Percentiles rank a stretch among this genome's conserved stretches.
phyloP scores from a whole-genome alignment of 1,139 yeast genomes.

The Kodamaea derodonti region DNA sequence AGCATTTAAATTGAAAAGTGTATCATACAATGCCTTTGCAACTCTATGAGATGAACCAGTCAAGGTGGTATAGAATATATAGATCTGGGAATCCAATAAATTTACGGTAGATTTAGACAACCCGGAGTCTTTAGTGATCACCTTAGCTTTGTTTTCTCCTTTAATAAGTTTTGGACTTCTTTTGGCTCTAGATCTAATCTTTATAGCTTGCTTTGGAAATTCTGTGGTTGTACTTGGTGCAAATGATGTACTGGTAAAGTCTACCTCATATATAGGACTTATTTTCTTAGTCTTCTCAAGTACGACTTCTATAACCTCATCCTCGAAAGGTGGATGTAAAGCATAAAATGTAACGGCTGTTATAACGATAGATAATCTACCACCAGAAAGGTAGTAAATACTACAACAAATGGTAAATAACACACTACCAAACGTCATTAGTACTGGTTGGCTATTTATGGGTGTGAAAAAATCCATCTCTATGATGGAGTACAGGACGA shows the following conservation, averaged over 20 bases:
- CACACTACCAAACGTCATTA: conserved; percentile 10
- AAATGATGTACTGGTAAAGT: conserved; percentile 38
- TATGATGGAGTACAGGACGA: background rate
- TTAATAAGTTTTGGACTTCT: conserved; percentile 39
- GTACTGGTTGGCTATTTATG: background rate
- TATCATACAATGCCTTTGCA: conserved; percentile 49
- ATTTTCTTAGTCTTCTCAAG: conserved; percentile 9
- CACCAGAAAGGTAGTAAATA: conserved; percentile 22
- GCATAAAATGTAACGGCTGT: conserved; percentile 13
- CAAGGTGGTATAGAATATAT: conserved; percentile 76
- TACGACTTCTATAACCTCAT: background rate
- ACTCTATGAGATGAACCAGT: conserved; percentile 78
- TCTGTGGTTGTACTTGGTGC: conserved; percentile 22
- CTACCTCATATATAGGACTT: conserved; percentile 42
- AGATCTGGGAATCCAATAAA: conserved; percentile 44
- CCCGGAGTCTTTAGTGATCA: conserved; percentile 15
- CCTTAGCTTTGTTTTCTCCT: conserved; percentile 27
- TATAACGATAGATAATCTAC: conserved; percentile 21
- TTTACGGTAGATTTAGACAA: conserved; percentile 30
- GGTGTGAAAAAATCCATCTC: conserved; percentile 1
- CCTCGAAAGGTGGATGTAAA: conserved; percentile 5
- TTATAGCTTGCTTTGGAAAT: conserved; percentile 16
- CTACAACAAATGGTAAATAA: conserved; percentile 18
- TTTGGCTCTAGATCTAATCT: conserved; percentile 18
- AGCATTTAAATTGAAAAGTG: conserved; percentile 26